phyloP scores from a whole-genome alignment of 805 yeast species.

The Saccharomyces cerevisiae region DNA sequence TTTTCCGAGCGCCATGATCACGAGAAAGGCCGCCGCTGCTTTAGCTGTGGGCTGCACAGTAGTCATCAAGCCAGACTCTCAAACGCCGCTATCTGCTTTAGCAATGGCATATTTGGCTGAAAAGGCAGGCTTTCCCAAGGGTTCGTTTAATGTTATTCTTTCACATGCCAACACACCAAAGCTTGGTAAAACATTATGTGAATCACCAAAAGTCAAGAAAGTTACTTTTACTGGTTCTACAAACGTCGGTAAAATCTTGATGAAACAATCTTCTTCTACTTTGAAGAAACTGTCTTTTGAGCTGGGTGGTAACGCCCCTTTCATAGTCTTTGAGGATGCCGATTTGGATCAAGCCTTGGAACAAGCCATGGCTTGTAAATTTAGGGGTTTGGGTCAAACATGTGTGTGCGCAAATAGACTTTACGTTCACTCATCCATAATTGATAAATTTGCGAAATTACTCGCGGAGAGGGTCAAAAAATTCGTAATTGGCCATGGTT shows the following conservation, averaged over 20 bases:
- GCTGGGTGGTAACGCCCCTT: conserved; percentile 63
- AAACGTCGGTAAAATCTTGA: conserved; percentile 49
- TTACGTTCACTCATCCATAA: conserved; percentile 44
- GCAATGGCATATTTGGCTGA: conserved; percentile 48
- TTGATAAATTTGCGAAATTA: conserved; percentile 40
- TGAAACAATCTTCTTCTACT: conserved; percentile 49
- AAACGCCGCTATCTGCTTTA: conserved; percentile 53
- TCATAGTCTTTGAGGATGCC: conserved; percentile 54
- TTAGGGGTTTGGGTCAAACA: conserved; percentile 57
- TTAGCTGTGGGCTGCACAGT: conserved; percentile 59
- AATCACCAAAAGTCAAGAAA: conserved; percentile 43
- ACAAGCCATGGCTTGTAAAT: conserved; percentile 46
- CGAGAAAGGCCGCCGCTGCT: conserved; percentile 58
- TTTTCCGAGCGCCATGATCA: conserved; percentile 61
- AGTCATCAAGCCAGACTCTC: conserved; percentile 53
- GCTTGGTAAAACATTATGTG: conserved; percentile 44
- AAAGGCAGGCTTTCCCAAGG: conserved; percentile 54
- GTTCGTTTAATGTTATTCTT: conserved; percentile 45
- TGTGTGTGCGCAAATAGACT: conserved; percentile 58
- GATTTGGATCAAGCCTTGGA: conserved; percentile 48
- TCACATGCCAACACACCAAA: conserved; percentile 45
- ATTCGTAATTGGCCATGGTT: conserved; percentile 51
- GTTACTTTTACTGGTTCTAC: conserved; percentile 62
- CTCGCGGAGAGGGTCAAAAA: conserved; percentile 38
- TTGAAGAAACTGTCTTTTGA: conserved; percentile 56